Evolutionary conservation across 2,329 filamentous ascomycete species (phyloP).

Genomic region (Paracorniculantispora psalliotae): DNA sequence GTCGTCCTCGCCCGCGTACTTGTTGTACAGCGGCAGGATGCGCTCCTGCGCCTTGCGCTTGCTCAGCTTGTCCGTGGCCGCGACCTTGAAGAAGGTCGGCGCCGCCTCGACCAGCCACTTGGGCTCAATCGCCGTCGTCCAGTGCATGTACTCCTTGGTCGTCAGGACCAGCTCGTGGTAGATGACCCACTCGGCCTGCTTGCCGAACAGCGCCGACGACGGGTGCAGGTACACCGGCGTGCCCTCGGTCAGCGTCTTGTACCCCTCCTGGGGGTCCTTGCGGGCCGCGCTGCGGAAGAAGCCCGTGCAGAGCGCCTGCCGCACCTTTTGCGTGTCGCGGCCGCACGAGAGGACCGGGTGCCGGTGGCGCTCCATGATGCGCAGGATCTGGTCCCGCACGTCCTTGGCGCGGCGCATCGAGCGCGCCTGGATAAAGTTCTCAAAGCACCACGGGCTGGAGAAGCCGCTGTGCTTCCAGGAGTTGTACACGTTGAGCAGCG

Average conservation of each 20-base stretch:
- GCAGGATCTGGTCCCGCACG: slow-evolving; percentile 83
- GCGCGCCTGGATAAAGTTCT: slow-evolving; percentile 94
- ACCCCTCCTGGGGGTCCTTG: slow-evolving; percentile 94
- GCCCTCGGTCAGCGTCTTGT: slow-evolving; percentile 94
- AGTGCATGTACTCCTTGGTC: slow-evolving; percentile 97
- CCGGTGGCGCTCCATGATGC: slow-evolving; percentile 89
- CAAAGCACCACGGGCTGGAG: slow-evolving; percentile 88
- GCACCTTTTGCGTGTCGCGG: slow-evolving; percentile 78
- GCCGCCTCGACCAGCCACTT: slow-evolving; percentile 92
- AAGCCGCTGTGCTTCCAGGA: slow-evolving; percentile 86
- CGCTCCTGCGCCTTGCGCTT: slow-evolving; percentile 92
- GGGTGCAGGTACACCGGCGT: slow-evolving; percentile 95
- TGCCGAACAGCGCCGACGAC: slow-evolving; percentile 85
- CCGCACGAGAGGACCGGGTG: slow-evolving; percentile 81
- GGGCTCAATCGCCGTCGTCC: slow-evolving; percentile 86
- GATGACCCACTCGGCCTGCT: slow-evolving; percentile 93
- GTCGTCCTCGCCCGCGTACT: slow-evolving; percentile 87
- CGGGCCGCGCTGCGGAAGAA: slow-evolving; percentile 95
- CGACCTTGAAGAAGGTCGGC: slow-evolving; percentile 98
- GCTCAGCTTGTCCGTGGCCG: slow-evolving; percentile 76
- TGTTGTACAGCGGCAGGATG: slow-evolving; percentile 92
- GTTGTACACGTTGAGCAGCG: slow-evolving; percentile 93
- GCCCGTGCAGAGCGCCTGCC: slow-evolving; percentile 82
- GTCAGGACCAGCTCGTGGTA: slow-evolving; percentile 90
- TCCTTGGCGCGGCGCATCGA: slow-evolving; percentile 87